Percentiles rank a stretch among this genome's conserved stretches.
Conservation (phyloP, 768 basidiomycete genomes). For the Russula ochroleuca region DNA sequence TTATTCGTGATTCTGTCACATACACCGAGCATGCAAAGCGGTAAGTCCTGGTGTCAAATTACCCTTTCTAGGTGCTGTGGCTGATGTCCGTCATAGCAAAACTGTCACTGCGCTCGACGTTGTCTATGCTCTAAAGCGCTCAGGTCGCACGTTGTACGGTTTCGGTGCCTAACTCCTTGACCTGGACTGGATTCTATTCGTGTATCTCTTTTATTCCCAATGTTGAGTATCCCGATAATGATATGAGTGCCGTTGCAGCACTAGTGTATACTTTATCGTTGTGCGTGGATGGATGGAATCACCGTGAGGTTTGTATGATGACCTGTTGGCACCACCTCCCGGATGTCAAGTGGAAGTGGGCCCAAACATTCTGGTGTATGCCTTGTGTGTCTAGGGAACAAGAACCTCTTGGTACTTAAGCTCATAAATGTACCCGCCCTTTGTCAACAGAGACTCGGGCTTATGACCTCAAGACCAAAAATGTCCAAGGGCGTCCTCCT, state of each 20-base stretch:
- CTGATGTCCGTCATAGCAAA: slow-evolving; percentile 54
- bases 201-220: slow-evolving; percentile 10
- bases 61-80: background rate
- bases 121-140: slow-evolving; percentile 47
- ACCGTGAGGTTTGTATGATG: background rate
- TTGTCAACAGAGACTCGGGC: background rate
- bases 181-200: background rate
- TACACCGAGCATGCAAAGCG: slow-evolving; percentile 73
- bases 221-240: slow-evolving; percentile 19
- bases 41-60: slow-evolving; percentile 14
- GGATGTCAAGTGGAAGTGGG: background rate
- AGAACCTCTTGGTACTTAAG: background rate
- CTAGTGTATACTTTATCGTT: background rate
- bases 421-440: background rate
- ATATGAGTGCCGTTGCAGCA: background rate
- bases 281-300: background rate
- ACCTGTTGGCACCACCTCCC: slow-evolving; percentile 6
- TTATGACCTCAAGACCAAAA: background rate
- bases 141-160: slow-evolving; percentile 53
- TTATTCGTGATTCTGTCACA: slow-evolving; percentile 64
- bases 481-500: background rate
- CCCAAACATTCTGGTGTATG: background rate
- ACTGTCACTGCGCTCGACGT: slow-evolving; percentile 49
- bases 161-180: slow-evolving; percentile 40
- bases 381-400: background rate